A percentile compares a stretch with the other conserved stretches of the same genome.
These are phyloP conservation scores for Emergomyces africanus DNA, from an alignment of 2,329 filamentous ascomycete species.

Conservation along the genomic window DNA sequence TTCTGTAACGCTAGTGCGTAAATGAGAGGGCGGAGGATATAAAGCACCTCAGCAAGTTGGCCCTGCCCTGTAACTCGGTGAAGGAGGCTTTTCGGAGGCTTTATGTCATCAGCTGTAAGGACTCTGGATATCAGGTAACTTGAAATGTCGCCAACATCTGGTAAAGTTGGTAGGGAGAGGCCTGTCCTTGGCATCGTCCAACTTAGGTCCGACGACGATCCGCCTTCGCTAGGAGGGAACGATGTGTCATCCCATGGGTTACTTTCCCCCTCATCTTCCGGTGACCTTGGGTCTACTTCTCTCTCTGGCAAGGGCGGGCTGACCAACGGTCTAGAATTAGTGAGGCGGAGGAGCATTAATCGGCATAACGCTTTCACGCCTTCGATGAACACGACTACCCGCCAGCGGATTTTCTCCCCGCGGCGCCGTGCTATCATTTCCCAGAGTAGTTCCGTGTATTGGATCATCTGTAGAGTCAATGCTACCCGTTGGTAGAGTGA, in stretches of 20 bases:
- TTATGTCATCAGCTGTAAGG: constrained; percentile 91
- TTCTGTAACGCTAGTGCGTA: constrained; percentile 75
- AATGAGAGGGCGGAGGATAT: constrained; percentile 76
- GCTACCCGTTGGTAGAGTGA: constrained; percentile 69
- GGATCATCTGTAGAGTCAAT: constrained; percentile 72
- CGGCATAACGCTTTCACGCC: constrained; percentile 74
- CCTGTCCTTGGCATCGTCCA: constrained; percentile 96
- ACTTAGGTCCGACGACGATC: constrained; percentile 32
- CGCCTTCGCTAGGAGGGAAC: constrained; percentile 28
- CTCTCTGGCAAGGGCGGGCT: constrained; percentile 76
- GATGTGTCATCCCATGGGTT: constrained; percentile 38
- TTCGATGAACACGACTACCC: constrained; percentile 74
- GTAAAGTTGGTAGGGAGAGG: constrained; percentile 69
- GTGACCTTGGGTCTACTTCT: constrained; percentile 56
- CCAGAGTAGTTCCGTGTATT: constrained; percentile 92
- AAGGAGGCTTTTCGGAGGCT: constrained; percentile 75
- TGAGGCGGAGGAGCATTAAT: constrained; percentile 66
- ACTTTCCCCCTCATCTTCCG: constrained; percentile 42
- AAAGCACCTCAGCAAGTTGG: constrained; percentile 76
- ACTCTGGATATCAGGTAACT: constrained; percentile 81
- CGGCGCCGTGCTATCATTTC: constrained; percentile 90
- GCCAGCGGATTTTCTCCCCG: constrained; percentile 69
- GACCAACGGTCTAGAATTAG: constrained; percentile 68
- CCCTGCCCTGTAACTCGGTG: constrained; percentile 60
- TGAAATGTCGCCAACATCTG: constrained; percentile 68